Evolutionary conservation across 2,329 filamentous ascomycete genomes (phyloP).

Genomic region (Verticillium longisporum): DNA sequence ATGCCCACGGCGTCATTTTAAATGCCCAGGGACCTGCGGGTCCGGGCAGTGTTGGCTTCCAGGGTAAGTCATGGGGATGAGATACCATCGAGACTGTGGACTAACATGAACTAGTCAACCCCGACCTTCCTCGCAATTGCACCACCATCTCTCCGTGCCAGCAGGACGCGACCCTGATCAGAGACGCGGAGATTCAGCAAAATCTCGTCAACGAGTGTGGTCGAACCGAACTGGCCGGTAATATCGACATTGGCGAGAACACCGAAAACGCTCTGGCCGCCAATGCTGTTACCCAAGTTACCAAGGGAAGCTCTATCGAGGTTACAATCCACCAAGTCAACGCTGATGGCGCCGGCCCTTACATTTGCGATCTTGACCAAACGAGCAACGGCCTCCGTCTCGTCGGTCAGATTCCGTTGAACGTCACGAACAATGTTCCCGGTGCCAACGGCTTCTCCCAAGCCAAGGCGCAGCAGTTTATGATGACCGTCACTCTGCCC

Average conservation of each 20-base stretch:
- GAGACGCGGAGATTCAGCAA: slow-evolving; percentile 43
- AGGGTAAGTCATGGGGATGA: slow-evolving; percentile 24
- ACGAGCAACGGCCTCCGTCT: slow-evolving; percentile 35
- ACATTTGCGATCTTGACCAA: slow-evolving; percentile 45
- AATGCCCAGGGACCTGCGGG: slow-evolving; percentile 36
- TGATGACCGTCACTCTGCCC: slow-evolving; percentile 48
- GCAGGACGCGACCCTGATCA: slow-evolving; percentile 58
- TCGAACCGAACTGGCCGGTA: slow-evolving; percentile 52
- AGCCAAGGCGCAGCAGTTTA: slow-evolving; percentile 47
- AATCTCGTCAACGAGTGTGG: slow-evolving; percentile 55
- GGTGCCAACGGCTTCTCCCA: slow-evolving; percentile 51
- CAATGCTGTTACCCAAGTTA: slow-evolving; percentile 40
- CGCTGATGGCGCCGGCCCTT: slow-evolving; percentile 48
- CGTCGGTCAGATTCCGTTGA: slow-evolving; percentile 36
- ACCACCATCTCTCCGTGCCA: slow-evolving; percentile 60
- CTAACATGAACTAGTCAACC: slow-evolving; percentile 33
- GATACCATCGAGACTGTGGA: not conserved
- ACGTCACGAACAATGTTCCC: slow-evolving; percentile 52
- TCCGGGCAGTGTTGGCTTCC: slow-evolving; percentile 41
- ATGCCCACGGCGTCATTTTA: slow-evolving; percentile 40
- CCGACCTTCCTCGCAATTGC: slow-evolving; percentile 53
- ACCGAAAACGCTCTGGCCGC: slow-evolving; percentile 44
- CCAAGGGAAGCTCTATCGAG: slow-evolving; percentile 33
- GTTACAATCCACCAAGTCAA: slow-evolving; percentile 49
- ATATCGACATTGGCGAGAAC: slow-evolving; percentile 53